phyloP scores from a whole-genome alignment of 371 early-diverging fungal species.

The Mucor lusitanicus region DNA sequence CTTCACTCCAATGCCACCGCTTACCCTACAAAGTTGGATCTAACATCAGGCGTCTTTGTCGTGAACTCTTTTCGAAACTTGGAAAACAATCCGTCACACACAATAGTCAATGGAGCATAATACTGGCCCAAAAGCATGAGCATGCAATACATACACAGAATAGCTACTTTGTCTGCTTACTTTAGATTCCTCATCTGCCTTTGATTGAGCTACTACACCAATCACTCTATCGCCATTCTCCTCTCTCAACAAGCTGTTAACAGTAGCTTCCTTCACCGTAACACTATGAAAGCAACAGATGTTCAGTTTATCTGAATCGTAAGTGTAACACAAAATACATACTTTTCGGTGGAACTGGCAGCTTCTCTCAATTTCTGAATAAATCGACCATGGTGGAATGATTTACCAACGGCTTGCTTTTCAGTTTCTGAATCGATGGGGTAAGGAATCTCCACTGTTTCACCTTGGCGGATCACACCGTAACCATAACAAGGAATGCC shows the following conservation, averaged over 20 bases:
- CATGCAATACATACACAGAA: background rate
- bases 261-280: conserved; percentile 75
- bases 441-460: conserved; percentile 61
- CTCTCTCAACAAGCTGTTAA: conserved; percentile 55
- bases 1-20: background rate
- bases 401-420: conserved; percentile 53
- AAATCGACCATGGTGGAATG: conserved; percentile 92
- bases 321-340: conserved; percentile 1
- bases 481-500: conserved; percentile 83
- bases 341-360: conserved; percentile 45
- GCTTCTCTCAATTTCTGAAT: conserved; percentile 79
- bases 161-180: background rate
- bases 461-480: conserved; percentile 60
- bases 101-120: conserved; percentile 76
- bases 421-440: conserved; percentile 40
- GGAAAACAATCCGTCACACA: conserved; percentile 93
- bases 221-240: conserved; percentile 43
- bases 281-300: conserved; percentile 47
- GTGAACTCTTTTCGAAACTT: conserved; percentile 86
- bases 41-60: conserved; percentile 50
- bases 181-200: conserved; percentile 20
- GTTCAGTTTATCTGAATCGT: background rate
- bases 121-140: conserved; percentile 3
- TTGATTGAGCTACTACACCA: conserved; percentile 50
- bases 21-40: conserved; percentile 81